These are phyloP conservation scores for Colletotrichum graminicola DNA, from an alignment of 2,329 filamentous ascomycete genomes.

Conservation along the genomic window DNA sequence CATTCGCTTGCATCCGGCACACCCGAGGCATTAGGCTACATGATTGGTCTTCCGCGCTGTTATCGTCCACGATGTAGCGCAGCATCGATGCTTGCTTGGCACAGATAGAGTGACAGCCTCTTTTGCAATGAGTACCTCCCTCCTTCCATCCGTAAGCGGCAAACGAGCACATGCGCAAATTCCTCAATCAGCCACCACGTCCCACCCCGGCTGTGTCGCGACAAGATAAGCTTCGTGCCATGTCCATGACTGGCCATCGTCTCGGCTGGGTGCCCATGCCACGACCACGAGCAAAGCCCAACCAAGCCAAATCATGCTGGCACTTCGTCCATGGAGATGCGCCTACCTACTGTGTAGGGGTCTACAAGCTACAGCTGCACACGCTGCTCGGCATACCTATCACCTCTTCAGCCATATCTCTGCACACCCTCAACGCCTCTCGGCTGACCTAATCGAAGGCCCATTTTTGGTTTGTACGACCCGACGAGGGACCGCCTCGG, in stretches of 20 bases:
- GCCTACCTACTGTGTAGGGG: neutral
- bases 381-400: neutral
- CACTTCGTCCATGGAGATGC: conserved; percentile 13
- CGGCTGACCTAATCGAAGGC: neutral
- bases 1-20: conserved; percentile 24
- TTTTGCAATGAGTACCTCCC: neutral
- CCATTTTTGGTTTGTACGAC: neutral
- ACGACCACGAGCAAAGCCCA: neutral
- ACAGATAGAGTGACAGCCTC: conserved; percentile 23
- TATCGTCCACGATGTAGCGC: neutral
- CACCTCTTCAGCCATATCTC: neutral
- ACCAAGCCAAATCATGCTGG: conserved; percentile 16
- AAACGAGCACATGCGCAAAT: conserved; percentile 36
- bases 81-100: conserved; percentile 21
- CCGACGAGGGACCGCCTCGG: neutral
- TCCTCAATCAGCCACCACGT: conserved; percentile 29
- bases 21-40: conserved; percentile 1
- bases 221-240: conserved; percentile 30
- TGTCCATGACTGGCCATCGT: conserved; percentile 17
- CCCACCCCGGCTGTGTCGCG: conserved; percentile 4
- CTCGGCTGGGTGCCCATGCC: conserved; percentile 22
- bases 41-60: conserved; percentile 10
- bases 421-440: neutral
- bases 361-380: neutral
- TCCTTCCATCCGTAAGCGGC: neutral